Conservation (phyloP, 345 rosid species). For the Ceriops tagal region DNA sequence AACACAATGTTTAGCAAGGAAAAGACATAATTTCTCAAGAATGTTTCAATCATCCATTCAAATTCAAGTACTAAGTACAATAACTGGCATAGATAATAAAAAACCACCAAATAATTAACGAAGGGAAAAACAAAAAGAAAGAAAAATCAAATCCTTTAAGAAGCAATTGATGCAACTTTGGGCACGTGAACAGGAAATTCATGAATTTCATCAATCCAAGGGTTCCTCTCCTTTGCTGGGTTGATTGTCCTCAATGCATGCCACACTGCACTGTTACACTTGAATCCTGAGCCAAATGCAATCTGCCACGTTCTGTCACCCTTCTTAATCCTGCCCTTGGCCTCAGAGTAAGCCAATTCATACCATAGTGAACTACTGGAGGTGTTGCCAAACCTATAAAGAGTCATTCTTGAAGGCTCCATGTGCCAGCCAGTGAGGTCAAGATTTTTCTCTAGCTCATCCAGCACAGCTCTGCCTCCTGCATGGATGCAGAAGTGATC, state of each 20-base stretch:
- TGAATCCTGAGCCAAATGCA: conserved; percentile 92
- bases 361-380: conserved; percentile 93
- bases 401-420: conserved; percentile 96
- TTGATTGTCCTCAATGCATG: conserved; percentile 60
- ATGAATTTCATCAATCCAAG: conserved; percentile 80
- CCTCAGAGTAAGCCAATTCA: conserved; percentile 79
- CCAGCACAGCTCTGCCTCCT: conserved; percentile 85
- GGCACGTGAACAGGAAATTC: conserved; percentile 71
- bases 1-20: background rate
- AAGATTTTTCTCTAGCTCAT: conserved; percentile 81
- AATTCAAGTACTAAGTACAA: background rate
- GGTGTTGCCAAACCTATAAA: conserved; percentile 82
- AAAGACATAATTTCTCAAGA: background rate
- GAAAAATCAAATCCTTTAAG: conserved; percentile 3
- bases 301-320: conserved; percentile 94
- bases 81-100: background rate
- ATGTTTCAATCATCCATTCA: background rate
- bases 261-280: conserved; percentile 97
- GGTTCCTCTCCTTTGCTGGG: conserved; percentile 68
- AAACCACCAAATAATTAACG: background rate
- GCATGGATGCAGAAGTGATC: conserved; percentile 91
- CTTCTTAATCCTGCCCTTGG: conserved; percentile 74
- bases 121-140: background rate
- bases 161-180: conserved; percentile 4
- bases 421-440: conserved; percentile 74